Evolutionary conservation across 1,139 yeast genomes (phyloP), one percentile per base, ranked within the genome.

Genomic region (Debaryomyces sp.): DNA sequence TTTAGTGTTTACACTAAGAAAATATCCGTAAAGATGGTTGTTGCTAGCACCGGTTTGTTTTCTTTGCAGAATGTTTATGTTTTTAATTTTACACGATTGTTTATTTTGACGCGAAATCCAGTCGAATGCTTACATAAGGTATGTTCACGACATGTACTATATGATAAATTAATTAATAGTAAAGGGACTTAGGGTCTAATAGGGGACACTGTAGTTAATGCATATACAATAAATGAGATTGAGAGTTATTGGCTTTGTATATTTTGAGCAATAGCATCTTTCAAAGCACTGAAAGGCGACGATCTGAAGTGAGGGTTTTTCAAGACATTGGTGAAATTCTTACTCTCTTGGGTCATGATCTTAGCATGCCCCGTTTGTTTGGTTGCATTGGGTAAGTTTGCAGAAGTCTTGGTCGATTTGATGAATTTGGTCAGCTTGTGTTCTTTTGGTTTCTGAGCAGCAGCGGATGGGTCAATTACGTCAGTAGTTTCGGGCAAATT

Each of bases 231-330:
- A 35, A 27, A 12, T 27, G 13, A 27, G 12, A 27, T 27, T 18
- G 26, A 5, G n/a, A 9, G 8, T 10, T 22, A 46, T 21, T 29
- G 29, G 15, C 32, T 45, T 24, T 41, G 48, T 46, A 52, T 33
- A 39, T 55, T 55, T 13, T 53, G 53, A 22, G 51, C 45, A 23
- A 68, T 68, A 9, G 81, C 78, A 37, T 70, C 76, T 62, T 78
- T 82, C 56, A 86, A 70, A 2, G 88, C 79, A 33, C 73, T 74
- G 60, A 85, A 85, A 1, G 90, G 88, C 38, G 80, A 76, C 46
- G 68, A 61, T 63, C 82, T 77, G 55, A 83, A 84, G 29, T 66
- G 67, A 36, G 73, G 66, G 56, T 82, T 78, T 50, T 74, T 77
- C 51, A 87, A 67, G 10, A 85, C 81, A 40, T 71, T 66, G 29